Evolutionary conservation across 352 stramenopile genomes (phyloP).

Genomic region (Thalassiosira livingstoniorum): DNA sequence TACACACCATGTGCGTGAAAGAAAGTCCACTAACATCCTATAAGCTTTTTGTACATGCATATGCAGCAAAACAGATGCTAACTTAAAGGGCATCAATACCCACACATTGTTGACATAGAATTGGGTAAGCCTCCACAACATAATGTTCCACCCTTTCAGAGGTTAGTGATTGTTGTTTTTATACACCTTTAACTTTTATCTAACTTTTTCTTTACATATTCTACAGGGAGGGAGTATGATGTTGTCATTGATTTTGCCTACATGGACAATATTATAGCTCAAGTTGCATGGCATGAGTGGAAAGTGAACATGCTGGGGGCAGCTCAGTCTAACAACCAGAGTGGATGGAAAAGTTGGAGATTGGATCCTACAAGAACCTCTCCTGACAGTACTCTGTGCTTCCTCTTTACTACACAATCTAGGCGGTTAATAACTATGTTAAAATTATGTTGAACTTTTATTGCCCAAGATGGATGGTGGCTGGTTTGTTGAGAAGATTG

Average conservation of each 20-base stretch:
- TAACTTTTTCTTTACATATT: too few relatives aligned
- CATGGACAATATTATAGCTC: not conserved
- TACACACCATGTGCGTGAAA: conserved; percentile 23
- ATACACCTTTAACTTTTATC: too few relatives aligned
- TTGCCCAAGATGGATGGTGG: not conserved
- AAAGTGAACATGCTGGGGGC: not conserved
- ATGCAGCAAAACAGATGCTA: conserved; percentile 10
- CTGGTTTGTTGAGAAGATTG: not conserved
- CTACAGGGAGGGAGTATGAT: too few relatives aligned
- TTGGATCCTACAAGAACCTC: not conserved
- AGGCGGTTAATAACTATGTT: too few relatives aligned
- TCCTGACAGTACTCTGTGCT: not conserved
- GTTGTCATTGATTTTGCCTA: not conserved
- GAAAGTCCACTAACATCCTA: conserved; percentile 11
- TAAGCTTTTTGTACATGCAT: conserved; percentile 18
- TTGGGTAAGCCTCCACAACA: not conserved
- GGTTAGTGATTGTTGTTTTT: too few relatives aligned
- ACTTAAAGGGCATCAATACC: not conserved
- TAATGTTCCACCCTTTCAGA: too few relatives aligned
- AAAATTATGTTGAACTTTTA: too few relatives aligned
- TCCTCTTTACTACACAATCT: not conserved
- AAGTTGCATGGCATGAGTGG: not conserved
- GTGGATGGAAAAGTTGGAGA: not conserved
- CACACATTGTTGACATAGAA: conserved; percentile 4
- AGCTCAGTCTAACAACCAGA: not conserved